A percentile compares a stretch with the other conserved stretches of the same genome.
These are phyloP conservation scores for Dalbergia cultrata DNA, from an alignment of 306 rosid genomes.

Conservation along the genomic window DNA sequence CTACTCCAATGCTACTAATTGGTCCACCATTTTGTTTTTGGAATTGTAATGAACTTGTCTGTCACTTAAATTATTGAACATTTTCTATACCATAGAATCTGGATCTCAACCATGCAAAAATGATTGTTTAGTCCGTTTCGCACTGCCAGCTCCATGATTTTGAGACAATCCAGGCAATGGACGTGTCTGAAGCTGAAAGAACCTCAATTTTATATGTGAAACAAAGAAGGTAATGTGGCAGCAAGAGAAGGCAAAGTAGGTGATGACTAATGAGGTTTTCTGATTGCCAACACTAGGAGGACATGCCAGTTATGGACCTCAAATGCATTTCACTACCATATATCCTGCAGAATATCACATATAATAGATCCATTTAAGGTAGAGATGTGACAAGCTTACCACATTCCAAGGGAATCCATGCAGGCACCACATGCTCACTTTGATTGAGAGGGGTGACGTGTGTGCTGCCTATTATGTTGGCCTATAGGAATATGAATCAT, in stretches of 20 bases:
- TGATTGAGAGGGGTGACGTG: not conserved
- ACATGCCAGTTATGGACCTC: constrained; percentile 46
- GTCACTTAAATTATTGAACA: not conserved
- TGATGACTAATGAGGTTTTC: constrained; percentile 48
- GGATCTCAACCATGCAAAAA: constrained; percentile 43
- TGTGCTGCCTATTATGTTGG: constrained; percentile 5
- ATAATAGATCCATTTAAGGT: constrained; percentile 48
- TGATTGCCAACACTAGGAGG: constrained; percentile 33
- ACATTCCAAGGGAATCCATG: constrained; percentile 41
- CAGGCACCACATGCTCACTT: constrained; percentile 55
- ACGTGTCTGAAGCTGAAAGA: not conserved
- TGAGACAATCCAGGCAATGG: constrained; percentile 39
- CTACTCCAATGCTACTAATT: not conserved
- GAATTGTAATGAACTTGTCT: constrained; percentile 13
- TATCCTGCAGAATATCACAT: constrained; percentile 30
- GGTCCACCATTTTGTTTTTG: constrained; percentile 16
- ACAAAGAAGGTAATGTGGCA: constrained; percentile 54
- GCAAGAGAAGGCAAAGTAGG: constrained; percentile 46
- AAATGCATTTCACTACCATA: not conserved
- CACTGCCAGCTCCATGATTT: constrained; percentile 15
- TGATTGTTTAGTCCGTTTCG: constrained; percentile 25
- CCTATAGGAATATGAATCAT: not conserved
- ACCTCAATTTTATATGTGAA: constrained; percentile 15
- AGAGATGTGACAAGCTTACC: constrained; percentile 52
- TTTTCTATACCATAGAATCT: constrained; percentile 37